A percentile compares a stretch with the other conserved stretches of the same genome.
These are phyloP conservation scores for Naematelia aurantialba DNA, from an alignment of 768 basidiomycete species.

Conservation along the genomic window DNA sequence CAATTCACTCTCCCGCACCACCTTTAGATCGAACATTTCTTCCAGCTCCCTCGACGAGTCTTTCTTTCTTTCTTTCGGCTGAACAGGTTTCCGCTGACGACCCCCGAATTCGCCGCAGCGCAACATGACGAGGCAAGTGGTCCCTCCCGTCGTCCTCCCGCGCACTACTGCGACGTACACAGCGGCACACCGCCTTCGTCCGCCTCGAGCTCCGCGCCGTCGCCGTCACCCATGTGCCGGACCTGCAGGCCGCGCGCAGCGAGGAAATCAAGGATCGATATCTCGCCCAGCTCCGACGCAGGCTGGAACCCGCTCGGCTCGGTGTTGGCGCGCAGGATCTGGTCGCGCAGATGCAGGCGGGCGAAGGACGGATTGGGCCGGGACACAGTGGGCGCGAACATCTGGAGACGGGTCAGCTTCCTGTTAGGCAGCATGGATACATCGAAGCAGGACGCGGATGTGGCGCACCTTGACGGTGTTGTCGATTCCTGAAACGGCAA, in stretches of 20 bases:
- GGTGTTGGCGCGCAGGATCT: conserved; percentile 29
- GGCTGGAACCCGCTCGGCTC: conserved; percentile 9
- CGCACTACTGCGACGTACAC: conserved; percentile 64
- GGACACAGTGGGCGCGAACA: conserved; percentile 16
- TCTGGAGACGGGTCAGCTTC: conserved; percentile 64
- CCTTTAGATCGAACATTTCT: no score
- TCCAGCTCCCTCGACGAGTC: no score
- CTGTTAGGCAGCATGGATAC: conserved; percentile 54
- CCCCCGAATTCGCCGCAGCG: no score
- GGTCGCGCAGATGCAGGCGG: conserved; percentile 15
- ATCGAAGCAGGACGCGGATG: conserved; percentile 86
- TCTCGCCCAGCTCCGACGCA: conserved; percentile 20
- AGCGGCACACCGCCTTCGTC: conserved; percentile 6
- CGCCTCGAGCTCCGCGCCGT: conserved; percentile 1
- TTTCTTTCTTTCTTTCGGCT: no score
- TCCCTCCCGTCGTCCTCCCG: no score
- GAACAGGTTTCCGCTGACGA: no score
- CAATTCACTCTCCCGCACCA: no score
- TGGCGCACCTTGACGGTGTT: conserved; percentile 67
- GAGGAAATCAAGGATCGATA: conserved; percentile 22
- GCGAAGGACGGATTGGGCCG: conserved; percentile 21
- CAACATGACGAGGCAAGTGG: no score
- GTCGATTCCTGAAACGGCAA: conserved; percentile 87
- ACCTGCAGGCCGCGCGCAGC: conserved; percentile 15
- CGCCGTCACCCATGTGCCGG: neutral